Evolutionary conservation across 495 filamentous ascomycete species (phyloP), one percentile per base, ranked within the genome.

Genomic region (Neurospora sp.): DNA sequence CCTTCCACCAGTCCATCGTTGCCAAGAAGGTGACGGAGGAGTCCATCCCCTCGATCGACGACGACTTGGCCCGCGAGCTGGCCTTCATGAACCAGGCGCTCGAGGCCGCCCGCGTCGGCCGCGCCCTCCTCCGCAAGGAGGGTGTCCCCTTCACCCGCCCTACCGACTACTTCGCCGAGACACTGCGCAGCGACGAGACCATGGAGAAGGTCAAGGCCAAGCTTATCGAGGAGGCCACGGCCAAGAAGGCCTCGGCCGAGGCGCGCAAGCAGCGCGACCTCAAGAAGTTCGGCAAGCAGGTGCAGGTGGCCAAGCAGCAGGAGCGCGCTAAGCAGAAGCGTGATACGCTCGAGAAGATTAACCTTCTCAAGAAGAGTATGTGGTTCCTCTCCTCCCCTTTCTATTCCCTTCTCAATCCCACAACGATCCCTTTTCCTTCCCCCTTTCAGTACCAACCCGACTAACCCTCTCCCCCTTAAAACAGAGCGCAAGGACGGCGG

Each of bases 201-300:
- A 99, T 99, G 96, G 91, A 92, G 76, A 91, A 90, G 85, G 93
- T 99, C 81, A 96, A 96, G 87, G 88, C 89, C 81, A 97, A 96
- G 87, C 84, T 98, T 78, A 87, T 94, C 73, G 95, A 98, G 75
- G 94, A 95, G 81, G 96, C 95, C 10, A 92, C 94, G 40, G 83
- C 86, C 69, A 97, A 96, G 87, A 97, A 97, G 87, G 95, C 96
- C 3, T 87, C 93, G 8, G 89, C 91, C 22, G 96, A 99, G 81
- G 96, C 96, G 37, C 89, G 93, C 79, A 92, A 92, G 84, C 94
- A 92, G 86, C 86, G 96, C 73, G 96, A 99, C 83, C 85, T 98
- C 75, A 98, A 97, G 90, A 98, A 98, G 83, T 99, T 98, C 83
- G 96, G 96, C 75, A 99, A 99, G 85, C 93, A 97, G 84, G 96